Conservation (phyloP, 768 basidiomycete genomes). For the Mycena latifolia region DNA sequence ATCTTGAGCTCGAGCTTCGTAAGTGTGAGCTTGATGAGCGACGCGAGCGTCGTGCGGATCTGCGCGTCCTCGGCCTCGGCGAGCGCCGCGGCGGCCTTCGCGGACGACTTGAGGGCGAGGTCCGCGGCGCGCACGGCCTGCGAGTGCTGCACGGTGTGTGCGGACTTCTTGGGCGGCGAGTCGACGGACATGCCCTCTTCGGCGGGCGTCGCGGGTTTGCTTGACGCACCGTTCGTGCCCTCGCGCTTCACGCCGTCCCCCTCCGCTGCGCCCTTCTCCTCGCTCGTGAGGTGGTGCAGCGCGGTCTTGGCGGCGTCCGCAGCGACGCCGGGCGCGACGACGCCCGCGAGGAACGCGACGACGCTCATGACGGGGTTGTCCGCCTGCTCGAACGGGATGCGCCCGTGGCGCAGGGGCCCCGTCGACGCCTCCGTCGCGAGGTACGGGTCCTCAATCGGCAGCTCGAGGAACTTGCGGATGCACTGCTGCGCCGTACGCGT, state of each 20-base stretch:
- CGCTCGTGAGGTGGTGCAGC: conserved; percentile 82
- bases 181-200: conserved; percentile 65
- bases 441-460: conserved; percentile 98
- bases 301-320: conserved; percentile 95
- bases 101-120: conserved; percentile 90
- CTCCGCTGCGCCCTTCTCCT: conserved; percentile 55
- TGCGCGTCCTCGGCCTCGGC: conserved; percentile 87
- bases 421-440: conserved; percentile 81
- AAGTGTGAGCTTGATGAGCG: conserved; percentile 85
- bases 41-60: conserved; percentile 82
- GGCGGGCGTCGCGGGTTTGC: conserved; percentile 42
- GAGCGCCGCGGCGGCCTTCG: conserved; percentile 84
- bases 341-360: conserved; percentile 95
- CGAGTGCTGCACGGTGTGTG: conserved; percentile 70
- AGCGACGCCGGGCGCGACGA: conserved; percentile 90
- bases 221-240: conserved; percentile 38
- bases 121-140: conserved; percentile 86
- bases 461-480: conserved; percentile 92
- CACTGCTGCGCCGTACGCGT: conserved; percentile 95
- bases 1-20: conserved; percentile 96
- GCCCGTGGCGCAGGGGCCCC: conserved; percentile 80
- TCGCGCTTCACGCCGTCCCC: conserved; percentile 50
- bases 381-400: conserved; percentile 92
- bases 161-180: conserved; percentile 47
- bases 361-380: conserved; percentile 99